Evolutionary conservation across 2,329 filamentous ascomycete species (phyloP).

Genomic region (Pseudogymnoascus sp.): DNA sequence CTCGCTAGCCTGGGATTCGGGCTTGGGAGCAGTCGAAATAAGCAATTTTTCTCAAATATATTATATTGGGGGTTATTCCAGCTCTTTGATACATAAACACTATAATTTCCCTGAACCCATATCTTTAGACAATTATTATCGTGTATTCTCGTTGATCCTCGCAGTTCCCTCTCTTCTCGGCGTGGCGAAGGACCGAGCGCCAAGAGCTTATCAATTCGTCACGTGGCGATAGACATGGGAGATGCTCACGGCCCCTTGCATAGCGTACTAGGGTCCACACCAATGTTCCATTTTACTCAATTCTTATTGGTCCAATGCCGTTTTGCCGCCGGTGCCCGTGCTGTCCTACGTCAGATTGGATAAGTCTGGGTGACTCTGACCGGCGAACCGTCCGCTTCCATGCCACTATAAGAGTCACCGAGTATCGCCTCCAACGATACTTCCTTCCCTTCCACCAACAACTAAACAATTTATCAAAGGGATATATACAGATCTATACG

Average conservation of each 20-base stretch:
- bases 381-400: neutral
- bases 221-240: neutral
- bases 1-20: neutral
- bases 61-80: neutral
- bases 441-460: neutral
- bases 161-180: neutral
- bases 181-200: neutral
- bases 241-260: conserved; percentile 6
- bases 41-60: neutral
- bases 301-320: neutral
- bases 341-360: conserved; percentile 2
- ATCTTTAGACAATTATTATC: neutral
- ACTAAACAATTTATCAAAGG: neutral
- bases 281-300: neutral
- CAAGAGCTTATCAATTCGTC: neutral
- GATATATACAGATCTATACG: conserved; percentile 4
- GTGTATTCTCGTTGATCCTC: neutral
- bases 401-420: conserved; percentile 3
- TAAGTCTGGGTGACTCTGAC: neutral
- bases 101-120: neutral
- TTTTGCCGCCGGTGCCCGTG: neutral
- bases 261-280: neutral
- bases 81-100: neutral
- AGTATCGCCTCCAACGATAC: neutral
- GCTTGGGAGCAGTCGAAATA: neutral